Conservation (phyloP, 768 basidiomycete species). For the Gloeostereum incarnatum region DNA sequence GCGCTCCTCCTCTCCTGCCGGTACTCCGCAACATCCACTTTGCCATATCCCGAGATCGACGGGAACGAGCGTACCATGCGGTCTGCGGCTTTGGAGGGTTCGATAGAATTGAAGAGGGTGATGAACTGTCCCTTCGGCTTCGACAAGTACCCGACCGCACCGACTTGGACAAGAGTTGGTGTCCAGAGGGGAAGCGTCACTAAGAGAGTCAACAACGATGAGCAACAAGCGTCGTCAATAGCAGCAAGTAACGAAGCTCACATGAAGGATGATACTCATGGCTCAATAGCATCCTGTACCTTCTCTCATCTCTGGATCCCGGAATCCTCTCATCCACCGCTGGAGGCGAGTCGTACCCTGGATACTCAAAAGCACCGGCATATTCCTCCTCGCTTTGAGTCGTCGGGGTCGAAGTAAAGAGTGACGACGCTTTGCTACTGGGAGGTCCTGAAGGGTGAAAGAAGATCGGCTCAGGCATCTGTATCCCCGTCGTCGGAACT, state of each 20-base stretch:
- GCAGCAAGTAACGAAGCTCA: slow-evolving; percentile 22
- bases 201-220: slow-evolving; percentile 12
- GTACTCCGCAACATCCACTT: slow-evolving; percentile 35
- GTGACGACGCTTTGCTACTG: slow-evolving; percentile 21
- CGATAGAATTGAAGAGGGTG: slow-evolving; percentile 61
- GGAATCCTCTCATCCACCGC: slow-evolving; percentile 26
- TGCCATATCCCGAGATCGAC: slow-evolving; percentile 57
- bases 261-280: slow-evolving; percentile 65
- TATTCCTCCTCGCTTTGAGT: slow-evolving; percentile 8
- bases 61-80: slow-evolving; percentile 38
- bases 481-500: slow-evolving; percentile 18
- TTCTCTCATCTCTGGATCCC: slow-evolving; percentile 47
- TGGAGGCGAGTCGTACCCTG: slow-evolving; percentile 29
- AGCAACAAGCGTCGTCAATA: background rate
- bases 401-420: slow-evolving; percentile 18
- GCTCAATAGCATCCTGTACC: slow-evolving; percentile 55
- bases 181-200: slow-evolving; percentile 67
- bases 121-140: slow-evolving; percentile 64
- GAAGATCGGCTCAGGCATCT: slow-evolving; percentile 27
- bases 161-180: slow-evolving; percentile 51
- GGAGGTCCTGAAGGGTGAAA: slow-evolving; percentile 23
- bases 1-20: slow-evolving; percentile 50
- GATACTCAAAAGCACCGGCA: slow-evolving; percentile 11
- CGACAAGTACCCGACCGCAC: slow-evolving; percentile 67
- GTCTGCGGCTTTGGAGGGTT: slow-evolving; percentile 36